Evolutionary conservation across 2,329 filamentous ascomycete species (phyloP).

Genomic region (Aureobasidium mangrovei): DNA sequence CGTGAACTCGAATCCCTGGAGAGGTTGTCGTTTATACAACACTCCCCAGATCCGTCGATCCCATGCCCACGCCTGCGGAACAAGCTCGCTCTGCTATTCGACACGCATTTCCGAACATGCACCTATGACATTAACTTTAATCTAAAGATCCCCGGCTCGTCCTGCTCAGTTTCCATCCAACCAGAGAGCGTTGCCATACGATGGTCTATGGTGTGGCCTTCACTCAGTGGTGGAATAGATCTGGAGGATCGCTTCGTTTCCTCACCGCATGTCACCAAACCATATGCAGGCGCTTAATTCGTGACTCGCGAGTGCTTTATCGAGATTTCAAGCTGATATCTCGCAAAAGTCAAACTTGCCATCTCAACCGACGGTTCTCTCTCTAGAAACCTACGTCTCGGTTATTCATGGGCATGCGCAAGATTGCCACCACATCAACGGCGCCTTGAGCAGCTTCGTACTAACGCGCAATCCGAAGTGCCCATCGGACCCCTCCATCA

Average conservation of each 20-base stretch:
- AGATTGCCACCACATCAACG: neutral
- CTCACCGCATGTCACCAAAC: slow-evolving; percentile 1
- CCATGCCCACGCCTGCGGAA: neutral
- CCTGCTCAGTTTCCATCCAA: neutral
- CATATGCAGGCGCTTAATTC: neutral
- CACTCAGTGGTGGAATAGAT: neutral
- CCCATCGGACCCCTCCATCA: neutral
- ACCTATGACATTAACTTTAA: neutral
- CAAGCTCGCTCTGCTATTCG: neutral
- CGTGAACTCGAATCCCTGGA: neutral
- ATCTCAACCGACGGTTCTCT: neutral
- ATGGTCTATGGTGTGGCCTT: no score
- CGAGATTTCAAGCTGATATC: neutral
- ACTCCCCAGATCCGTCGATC: neutral
- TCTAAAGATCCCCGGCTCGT: neutral
- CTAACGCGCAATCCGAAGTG: neutral
- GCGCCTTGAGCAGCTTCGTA: neutral
- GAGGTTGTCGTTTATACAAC: neutral
- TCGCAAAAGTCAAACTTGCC: neutral
- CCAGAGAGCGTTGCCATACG: no score
- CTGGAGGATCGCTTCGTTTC: neutral
- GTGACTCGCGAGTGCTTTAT: neutral
- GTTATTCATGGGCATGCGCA: neutral
- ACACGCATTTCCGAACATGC: neutral
- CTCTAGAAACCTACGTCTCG: neutral